Evolutionary conservation across 164 flowering plant species (phyloP), one percentile per base, ranked within the genome.

Genomic region (Nymphaea colorata): DNA sequence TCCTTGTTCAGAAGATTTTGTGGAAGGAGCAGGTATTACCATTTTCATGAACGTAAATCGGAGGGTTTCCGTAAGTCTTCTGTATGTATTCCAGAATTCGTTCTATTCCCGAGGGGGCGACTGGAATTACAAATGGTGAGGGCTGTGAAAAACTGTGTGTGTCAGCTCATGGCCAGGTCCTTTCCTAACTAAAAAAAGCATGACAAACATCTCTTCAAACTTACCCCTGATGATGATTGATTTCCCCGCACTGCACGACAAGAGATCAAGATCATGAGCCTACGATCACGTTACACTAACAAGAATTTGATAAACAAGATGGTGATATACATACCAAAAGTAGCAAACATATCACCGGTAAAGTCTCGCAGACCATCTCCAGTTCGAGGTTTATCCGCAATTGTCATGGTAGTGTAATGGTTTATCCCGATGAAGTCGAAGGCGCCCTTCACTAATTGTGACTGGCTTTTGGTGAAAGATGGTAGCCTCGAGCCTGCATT

Each of bases 41-140:
- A 68, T 76, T 81, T 79, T 81, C 84, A 57, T 79, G 82, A 42
- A 81, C 75, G 53, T 61, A 75, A 61, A 79, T 67, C 0, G 80
- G 81, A 63, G 84, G 91, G 73, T 88, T 88, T 66, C 85, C 89
- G 70, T 88, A 88, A 65, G 66, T 73, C 71, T 79, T 73, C 77
- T 85, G 82, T 66, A 88, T 61, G 62, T 85, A 80, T 76, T 82
- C 84, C 55, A 86, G 74, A 41, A 76, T 65, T 53, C 16, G 15
- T 73, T 70, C 68, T 70, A 86, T 65, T 60, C 82, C 84, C 72
- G 64, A 67, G 0, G 85, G 76, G 10, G 4, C 16, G 55, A 77
- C 8, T 0, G 81, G 82, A 8, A 68, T 62, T 85, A 15, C n/a
- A 25, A 61, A 16, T 16, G 63, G 25, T 25, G 53, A 45, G 53